Evolutionary conservation across 352 stramenopile genomes (phyloP).

Genomic region (Thalassiosira livingstoniorum): DNA sequence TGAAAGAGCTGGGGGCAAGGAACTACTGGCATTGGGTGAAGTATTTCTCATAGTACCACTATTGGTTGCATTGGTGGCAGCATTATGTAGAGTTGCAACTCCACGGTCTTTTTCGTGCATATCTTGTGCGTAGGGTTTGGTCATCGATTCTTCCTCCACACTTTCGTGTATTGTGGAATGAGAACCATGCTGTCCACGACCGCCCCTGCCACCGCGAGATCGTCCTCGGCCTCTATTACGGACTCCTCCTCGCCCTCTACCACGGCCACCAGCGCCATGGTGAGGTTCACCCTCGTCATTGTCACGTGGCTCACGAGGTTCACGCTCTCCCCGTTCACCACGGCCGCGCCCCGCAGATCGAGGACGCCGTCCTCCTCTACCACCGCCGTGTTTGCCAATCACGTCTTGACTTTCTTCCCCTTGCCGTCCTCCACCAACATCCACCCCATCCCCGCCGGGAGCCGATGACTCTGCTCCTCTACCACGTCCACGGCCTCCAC

Average conservation of each 20-base stretch:
- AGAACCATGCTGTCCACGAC: background rate
- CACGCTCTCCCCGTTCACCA: background rate
- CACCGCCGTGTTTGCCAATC: background rate
- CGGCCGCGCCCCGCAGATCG: background rate
- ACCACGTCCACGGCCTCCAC: constrained; percentile 9
- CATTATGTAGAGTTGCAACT: background rate
- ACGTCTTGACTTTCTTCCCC: background rate
- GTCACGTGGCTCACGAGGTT: background rate
- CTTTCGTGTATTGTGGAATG: constrained; percentile 12
- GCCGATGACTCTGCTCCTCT: constrained; percentile 14
- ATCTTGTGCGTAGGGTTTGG: constrained; percentile 5
- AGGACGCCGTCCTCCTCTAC: background rate
- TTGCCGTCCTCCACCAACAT: background rate
- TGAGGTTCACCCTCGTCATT: background rate
- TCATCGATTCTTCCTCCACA: constrained; percentile 41
- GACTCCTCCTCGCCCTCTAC: background rate
- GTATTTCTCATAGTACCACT: background rate
- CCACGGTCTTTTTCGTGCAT: background rate
- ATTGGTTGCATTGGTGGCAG: background rate
- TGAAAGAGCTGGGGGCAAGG: constrained; percentile 24
- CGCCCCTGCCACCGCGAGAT: background rate
- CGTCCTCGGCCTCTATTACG: constrained; percentile 4
- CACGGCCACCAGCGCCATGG: background rate
- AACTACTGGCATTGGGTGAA: background rate
- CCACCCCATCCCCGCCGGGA: constrained; percentile 22